These are phyloP conservation scores for Graphilbum sp. DNA, from an alignment of 2,329 filamentous ascomycete genomes.

Conservation along the genomic window DNA sequence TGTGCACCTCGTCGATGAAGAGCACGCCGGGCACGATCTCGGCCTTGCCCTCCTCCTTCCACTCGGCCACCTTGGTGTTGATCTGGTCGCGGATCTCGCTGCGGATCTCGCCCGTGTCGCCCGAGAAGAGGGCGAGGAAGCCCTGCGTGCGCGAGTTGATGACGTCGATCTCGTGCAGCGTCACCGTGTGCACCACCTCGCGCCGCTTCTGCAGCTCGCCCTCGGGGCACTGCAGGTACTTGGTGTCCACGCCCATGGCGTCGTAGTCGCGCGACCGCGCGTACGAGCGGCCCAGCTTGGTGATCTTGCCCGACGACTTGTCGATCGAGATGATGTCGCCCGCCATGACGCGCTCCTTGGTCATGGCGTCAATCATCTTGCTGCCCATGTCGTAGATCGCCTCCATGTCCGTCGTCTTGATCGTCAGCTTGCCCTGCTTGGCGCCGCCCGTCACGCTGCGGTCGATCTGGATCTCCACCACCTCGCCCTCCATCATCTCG, in stretches of 20 bases:
- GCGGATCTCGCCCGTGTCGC: constrained; percentile 93
- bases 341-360: constrained; percentile 96
- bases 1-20: constrained; percentile 98
- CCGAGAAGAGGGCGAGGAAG: constrained; percentile 91
- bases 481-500: constrained; percentile 97
- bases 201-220: constrained; percentile 95
- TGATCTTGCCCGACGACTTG: constrained; percentile 96
- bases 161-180: constrained; percentile 94
- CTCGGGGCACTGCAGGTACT: constrained; percentile 94
- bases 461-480: constrained; percentile 97
- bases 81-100: constrained; percentile 97
- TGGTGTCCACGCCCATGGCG: constrained; percentile 96
- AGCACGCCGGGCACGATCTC: constrained; percentile 94
- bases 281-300: constrained; percentile 88
- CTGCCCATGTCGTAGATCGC: constrained; percentile 98
- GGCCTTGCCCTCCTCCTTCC: constrained; percentile 98
- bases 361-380: constrained; percentile 99
- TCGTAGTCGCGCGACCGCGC: constrained; percentile 95
- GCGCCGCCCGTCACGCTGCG: constrained; percentile 89
- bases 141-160: constrained; percentile 99
- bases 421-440: constrained; percentile 97
- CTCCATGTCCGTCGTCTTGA: constrained; percentile 99
- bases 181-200: constrained; percentile 93
- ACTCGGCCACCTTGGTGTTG: constrained; percentile 96
- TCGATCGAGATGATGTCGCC: constrained; percentile 98